Percentiles rank a stretch among this genome's conserved stretches.
phyloP scores from a whole-genome alignment of 768 basidiomycete genomes.

The Pulveroboletus sp. region DNA sequence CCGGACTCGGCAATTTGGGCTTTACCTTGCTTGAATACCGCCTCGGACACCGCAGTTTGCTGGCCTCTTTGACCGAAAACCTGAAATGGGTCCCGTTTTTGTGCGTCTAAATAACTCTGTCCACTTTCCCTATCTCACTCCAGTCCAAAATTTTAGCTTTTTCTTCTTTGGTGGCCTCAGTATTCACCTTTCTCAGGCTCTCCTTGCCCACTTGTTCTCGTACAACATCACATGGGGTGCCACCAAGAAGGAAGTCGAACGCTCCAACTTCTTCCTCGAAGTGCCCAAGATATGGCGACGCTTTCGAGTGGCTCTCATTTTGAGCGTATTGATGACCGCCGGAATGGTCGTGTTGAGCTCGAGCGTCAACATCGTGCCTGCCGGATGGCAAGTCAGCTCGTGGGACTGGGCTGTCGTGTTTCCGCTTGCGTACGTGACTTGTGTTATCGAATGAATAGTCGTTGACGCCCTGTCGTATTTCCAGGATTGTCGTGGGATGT shows the following conservation, averaged over 20 bases:
- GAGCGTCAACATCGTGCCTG: constrained; percentile 43
- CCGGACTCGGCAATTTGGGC: constrained; percentile 67
- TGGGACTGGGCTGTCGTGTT: constrained; percentile 67
- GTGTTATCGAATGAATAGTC: not conserved
- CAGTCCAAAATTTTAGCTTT: constrained; percentile 23
- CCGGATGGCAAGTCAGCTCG: constrained; percentile 62
- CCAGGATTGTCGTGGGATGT: constrained; percentile 49
- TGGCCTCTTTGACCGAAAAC: constrained; percentile 25
- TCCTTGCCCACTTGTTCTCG: constrained; percentile 54
- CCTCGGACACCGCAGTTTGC: constrained; percentile 42
- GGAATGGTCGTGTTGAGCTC: constrained; percentile 56
- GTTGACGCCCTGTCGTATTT: not conserved
- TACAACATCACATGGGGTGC: constrained; percentile 59
- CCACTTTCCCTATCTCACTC: not conserved
- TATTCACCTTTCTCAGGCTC: constrained; percentile 48
- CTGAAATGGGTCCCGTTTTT: constrained; percentile 38
- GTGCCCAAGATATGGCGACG: constrained; percentile 79
- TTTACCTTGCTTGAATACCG: constrained; percentile 76
- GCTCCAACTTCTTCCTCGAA: constrained; percentile 90
- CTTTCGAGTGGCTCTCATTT: constrained; percentile 60
- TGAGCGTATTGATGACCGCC: constrained; percentile 47
- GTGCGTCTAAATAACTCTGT: constrained; percentile 10
- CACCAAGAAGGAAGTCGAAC: constrained; percentile 79
- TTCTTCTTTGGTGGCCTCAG: constrained; percentile 57
- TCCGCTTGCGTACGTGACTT: constrained; percentile 52